Base-by-base conservation (phyloP, 2,329 filamentous ascomycete genomes). In the Emergomyces orientalis region DNA sequence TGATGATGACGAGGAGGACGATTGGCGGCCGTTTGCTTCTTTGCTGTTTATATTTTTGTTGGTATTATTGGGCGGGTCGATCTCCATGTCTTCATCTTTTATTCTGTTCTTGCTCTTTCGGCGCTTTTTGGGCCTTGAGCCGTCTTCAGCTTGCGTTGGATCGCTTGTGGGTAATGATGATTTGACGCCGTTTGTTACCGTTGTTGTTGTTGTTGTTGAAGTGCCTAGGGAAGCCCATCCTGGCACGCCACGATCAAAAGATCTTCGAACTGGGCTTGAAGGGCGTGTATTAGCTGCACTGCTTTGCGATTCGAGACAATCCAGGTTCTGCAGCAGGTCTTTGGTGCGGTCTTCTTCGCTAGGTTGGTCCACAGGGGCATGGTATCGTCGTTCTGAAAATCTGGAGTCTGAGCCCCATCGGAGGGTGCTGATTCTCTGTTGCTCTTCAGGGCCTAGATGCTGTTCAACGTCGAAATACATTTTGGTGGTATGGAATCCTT, bases 321-420 rank as follows among this genome's bases (percentile, higher is more conserved):
- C 78, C 55, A 89, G 74, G 45, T 81, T 79, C 14, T 82, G 80
- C 19, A 87, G 73, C 52, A 86, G 79, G 41, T 81, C 78, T 64
- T 81, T 79, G 45, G 83, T 80, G 39, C 86, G 73, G 14, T 81
- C 80, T 63, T 87, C 84, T 39, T 79, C 78, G 2, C 84, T 84
- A 45, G 87, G 85, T 67, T 83, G 81, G 63, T 80, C 76, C 7
- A 81, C 78, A 11, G 79, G 78, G 0, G 86, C 82, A 7, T 83
- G 76, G 68, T 86, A 90, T n/a, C 80, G 81, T 67, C 84, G 82
- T 6, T 79, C 72, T 65, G 77, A 80, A 71, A 90, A 90, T 63
- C 79, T 84, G n/a, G 80, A 72, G 72, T 90, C 88, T 0, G 88
- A 88, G 11, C 88, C 88, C 83, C 85, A 90, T 65, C 84, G 82